Evolutionary conservation across 73 alveolate species (phyloP), one percentile per base, ranked within the genome.

Genomic region (Breviolum minutum): DNA sequence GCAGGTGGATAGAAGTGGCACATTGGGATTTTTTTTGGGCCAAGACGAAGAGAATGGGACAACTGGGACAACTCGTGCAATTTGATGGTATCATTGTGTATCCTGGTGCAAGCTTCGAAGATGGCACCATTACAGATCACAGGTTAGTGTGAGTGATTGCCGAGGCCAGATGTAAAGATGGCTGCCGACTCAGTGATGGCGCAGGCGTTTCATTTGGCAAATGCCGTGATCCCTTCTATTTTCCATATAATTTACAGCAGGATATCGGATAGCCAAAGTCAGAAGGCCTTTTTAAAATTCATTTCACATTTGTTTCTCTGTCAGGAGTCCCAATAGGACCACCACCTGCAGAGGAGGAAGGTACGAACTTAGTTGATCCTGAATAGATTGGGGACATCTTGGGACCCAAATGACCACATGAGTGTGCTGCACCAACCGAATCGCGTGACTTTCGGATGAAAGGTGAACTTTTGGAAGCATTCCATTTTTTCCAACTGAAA

Each of bases 141-240:
- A 40, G 54, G 54, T 40, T 40, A 40, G 54, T 40, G 54, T 40
- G 54, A 40, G 54, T 40, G 54, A 40, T 40, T 40, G 61, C 12
- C 76, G 32, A 86, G 94, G 94, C 94, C 80, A 86, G 63, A 27
- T 86, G 94, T 63, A 86, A 86, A 86, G 94, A 86, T 29, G 94
- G 94, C 30, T 86, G 94, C 48, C 79, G 94, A 26, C 94, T 86
- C 8, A 61, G 80, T 62, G 79, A 63, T 63, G 94, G 94, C 27
- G 94, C 94, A 86, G 94, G 94, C 22, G n/a, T 73, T 40, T 22
- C 54, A 40, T 40, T 40, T 40, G 54, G 54, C 54, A 3, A 40
- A 40, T 40, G 54, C 54, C 54, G 54, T 40, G 54, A 40, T 40
- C 54, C 3, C 54, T 40, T 40, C 54, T 40, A 40, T 40, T 40